Conservation (phyloP, 176 grass and related monocot genomes). For the Carex pumila region DNA sequence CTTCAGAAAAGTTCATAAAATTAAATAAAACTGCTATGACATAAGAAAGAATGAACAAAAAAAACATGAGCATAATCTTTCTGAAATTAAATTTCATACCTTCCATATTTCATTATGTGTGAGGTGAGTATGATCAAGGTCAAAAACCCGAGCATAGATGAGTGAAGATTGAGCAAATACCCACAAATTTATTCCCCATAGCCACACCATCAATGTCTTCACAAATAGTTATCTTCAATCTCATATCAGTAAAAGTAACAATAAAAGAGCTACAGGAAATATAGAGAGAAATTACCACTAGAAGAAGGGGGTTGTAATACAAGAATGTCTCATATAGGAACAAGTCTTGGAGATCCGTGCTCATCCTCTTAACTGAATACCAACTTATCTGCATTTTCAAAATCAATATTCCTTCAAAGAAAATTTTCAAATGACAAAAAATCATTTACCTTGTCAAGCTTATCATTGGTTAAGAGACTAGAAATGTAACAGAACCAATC, state of each 20-base stretch:
- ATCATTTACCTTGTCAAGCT: not conserved
- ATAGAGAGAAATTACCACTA: conserved; percentile 54
- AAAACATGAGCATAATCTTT: not conserved
- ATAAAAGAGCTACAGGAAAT: not conserved
- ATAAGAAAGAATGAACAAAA: conserved; percentile 2
- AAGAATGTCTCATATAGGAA: conserved; percentile 97
- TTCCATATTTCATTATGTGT: conserved; percentile 91
- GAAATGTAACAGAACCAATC: not conserved
- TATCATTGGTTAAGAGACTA: not conserved
- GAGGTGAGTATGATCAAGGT: conserved; percentile 82
- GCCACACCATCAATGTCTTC: conserved; percentile 95
- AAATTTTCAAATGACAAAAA: not conserved
- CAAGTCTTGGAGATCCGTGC: conserved; percentile 70
- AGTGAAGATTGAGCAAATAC: conserved; percentile 81
- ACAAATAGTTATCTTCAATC: conserved; percentile 18
- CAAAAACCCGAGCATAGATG: conserved; percentile 82
- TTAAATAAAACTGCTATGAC: not conserved
- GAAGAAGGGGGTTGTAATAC: conserved; percentile 95
- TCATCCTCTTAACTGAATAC: conserved; percentile 97
- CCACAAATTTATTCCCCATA: conserved; percentile 97
- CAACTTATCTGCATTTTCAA: conserved; percentile 58
- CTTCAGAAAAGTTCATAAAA: conserved; percentile 40
- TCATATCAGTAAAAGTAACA: conserved; percentile 8
- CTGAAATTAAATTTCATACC: conserved; percentile 40
- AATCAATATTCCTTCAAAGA: not conserved